Percentiles rank a stretch among this genome's conserved stretches.
These are phyloP conservation scores for Cordyceps fumosorosea DNA, from an alignment of 2,329 filamentous ascomycete genomes.

Conservation along the genomic window DNA sequence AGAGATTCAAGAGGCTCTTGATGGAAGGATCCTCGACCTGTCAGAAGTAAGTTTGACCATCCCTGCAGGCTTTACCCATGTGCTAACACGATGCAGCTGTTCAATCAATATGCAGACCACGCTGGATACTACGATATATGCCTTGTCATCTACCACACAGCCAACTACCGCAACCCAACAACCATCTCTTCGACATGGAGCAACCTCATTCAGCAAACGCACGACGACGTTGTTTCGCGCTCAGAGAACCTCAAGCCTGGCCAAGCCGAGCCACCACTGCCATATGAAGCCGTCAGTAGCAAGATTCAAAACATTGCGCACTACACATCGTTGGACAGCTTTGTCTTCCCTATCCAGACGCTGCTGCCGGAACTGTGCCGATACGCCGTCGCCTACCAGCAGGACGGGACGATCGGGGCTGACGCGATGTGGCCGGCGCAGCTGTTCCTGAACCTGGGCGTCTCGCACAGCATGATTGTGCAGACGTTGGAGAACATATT, in stretches of 20 bases:
- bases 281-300: slow-evolving; percentile 64
- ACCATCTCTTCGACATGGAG: slow-evolving; percentile 83
- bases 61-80: background rate
- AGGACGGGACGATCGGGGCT: slow-evolving; percentile 51
- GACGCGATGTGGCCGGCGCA: slow-evolving; percentile 51
- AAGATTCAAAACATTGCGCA: slow-evolving; percentile 59
- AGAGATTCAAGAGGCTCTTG: slow-evolving; percentile 60
- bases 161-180: slow-evolving; percentile 81
- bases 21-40: slow-evolving; percentile 71
- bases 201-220: slow-evolving; percentile 67
- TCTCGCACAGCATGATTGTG: slow-evolving; percentile 50
- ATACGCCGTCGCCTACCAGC: slow-evolving; percentile 53
- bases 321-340: slow-evolving; percentile 57
- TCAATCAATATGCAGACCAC: slow-evolving; percentile 83
- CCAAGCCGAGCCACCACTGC: slow-evolving; percentile 39
- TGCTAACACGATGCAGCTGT: slow-evolving; percentile 54
- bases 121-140: slow-evolving; percentile 92
- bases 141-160: slow-evolving; percentile 83
- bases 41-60: slow-evolving; percentile 56
- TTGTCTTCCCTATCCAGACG: slow-evolving; percentile 57
- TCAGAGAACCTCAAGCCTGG: slow-evolving; percentile 35
- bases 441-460: slow-evolving; percentile 48
- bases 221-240: slow-evolving; percentile 46
- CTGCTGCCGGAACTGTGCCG: slow-evolving; percentile 57
- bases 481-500: slow-evolving; percentile 51